Base-by-base conservation (phyloP, 1,284 basidiomycete species). In the Austroboletus rostrupii region DNA sequence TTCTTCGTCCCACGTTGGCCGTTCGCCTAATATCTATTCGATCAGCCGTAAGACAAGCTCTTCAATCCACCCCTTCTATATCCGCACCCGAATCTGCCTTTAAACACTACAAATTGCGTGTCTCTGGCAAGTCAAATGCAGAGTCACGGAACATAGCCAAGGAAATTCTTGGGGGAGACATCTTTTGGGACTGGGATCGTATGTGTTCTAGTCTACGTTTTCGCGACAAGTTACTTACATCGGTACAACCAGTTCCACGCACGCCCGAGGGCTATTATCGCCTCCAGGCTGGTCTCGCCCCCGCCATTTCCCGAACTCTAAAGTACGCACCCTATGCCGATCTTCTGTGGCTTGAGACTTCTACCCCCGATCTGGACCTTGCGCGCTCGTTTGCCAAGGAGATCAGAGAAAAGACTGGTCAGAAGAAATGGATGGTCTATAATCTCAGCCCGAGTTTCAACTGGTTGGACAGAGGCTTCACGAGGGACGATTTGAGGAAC, bases 391-490 rank as follows among this genome's bases (percentile, higher is more conserved):
- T 96, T 67, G 86, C 92, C 2, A 75, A 84, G 44, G 80, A 80
- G 63, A 90, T 96, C 58, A 77, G 87, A 52, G 78, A 80, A 56
- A 77, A 77, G 64, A 80, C 61, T 1, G 62, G 64, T 38, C 58
- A 67, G 36, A 64, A 52, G 49, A 84, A 81, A 58, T 84, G 84
- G 86, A 82, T 97, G 59, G 92, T 95, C n/a, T 97, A 96, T 67
- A 97, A 96, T 68, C 72, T 96, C 53, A 92, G 90, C 61, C 93
- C 92, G 4, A 92, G 89, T 62, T 97, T 97, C 77, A 95, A 96
- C 70, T 97, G 93, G 93, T 76, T 80, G 26, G 80, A 78, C 12
- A 86, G 90, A 61, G 92, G 92, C 16, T 94, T 90, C 70, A 80
- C 77, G 42, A 85, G 90, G 57, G 71, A 75, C 7, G 84, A 86